A percentile compares a stretch with the other conserved stretches of the same genome.
Conservation (phyloP, 2,329 filamentous ascomycete species). For the Harringtonia lauricola region DNA sequence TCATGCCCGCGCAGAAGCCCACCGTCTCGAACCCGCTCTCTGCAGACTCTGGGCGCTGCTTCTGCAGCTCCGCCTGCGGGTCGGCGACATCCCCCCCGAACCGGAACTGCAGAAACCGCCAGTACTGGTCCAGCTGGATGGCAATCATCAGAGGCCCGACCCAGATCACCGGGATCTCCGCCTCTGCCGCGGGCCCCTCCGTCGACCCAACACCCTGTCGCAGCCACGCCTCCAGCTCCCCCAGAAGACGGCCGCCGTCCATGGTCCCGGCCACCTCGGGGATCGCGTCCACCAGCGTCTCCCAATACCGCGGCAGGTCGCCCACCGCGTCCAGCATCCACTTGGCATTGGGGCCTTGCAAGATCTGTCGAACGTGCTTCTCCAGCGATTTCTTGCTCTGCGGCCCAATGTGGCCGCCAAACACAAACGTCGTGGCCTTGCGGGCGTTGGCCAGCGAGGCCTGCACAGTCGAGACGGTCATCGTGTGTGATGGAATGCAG, state of each 20-base stretch:
- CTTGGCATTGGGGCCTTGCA: neutral
- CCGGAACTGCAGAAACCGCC: conserved; percentile 10
- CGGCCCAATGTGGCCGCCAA: neutral
- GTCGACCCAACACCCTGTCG: conserved; percentile 19
- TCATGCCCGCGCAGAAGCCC: conserved; percentile 28
- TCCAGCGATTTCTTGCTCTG: neutral
- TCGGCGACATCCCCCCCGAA: conserved; percentile 1
- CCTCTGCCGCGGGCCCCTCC: neutral
- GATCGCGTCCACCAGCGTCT: neutral
- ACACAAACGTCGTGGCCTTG: neutral
- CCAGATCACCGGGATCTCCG: neutral
- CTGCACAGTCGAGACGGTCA: neutral
- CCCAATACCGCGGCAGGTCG: neutral
- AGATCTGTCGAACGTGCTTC: neutral
- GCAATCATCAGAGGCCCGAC: conserved; percentile 24
- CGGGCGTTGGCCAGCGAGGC: neutral
- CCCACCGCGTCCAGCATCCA: neutral
- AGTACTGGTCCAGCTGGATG: conserved; percentile 25
- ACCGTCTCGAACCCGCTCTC: neutral
- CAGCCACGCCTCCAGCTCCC: neutral
- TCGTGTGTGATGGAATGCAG: too few relatives aligned
- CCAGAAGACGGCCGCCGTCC: neutral
- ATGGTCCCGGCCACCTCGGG: neutral
- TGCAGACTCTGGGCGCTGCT: neutral
- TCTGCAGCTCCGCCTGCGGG: neutral